Base-by-base conservation (phyloP, 2,329 filamentous ascomycete species). In the Gliomastix tumulicola region DNA sequence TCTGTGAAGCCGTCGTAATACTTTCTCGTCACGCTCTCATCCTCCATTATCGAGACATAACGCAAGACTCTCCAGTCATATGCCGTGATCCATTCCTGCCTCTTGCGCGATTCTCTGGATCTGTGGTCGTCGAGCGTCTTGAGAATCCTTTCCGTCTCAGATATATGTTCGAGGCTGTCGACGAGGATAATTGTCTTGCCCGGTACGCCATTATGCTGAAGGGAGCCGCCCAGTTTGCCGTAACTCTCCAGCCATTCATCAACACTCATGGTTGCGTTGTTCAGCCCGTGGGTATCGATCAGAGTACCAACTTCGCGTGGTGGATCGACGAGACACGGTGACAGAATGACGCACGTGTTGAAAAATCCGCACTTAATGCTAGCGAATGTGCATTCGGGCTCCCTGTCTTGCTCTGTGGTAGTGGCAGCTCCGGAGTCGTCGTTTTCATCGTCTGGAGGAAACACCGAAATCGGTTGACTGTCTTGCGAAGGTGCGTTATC, bases 61-160 rank as follows among this genome's bases (percentile, higher is more conserved):
- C 59, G 54, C 32, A 73, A 40, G 6, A 70, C 48, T 5, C 64
- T 56, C 67, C 68, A 73, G 44, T 73, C 67, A 36, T 67, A 68
- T 3, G 70, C 55, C 6, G 55, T 53, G 3, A 69, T 57, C 54
- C 58, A 63, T 9, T 58, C 55, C 6, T 58, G 49, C 20, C 45
- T 44, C 5, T 55, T 54, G 3, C 49, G 45, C 4, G 48, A 48
- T 9, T 45, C 47, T 17, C 37, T 43, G 11, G 57, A 32, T 10
- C 56, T 52, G 9, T 50, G 41, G 7, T 45, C 37, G 23, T 64
- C 49, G 7, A 68, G 52, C 5, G 41, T 44, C 16, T 40, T 39
- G 4, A 67, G 41, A n/a, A 69, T 54, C 0, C 43, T 41, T 19
- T 49, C 44, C 0, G 59, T 65, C 12, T 55, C 48, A 7, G 53